Evolutionary conservation across 139 green algal species (phyloP).

Genomic region (Gonium pectorale): DNA sequence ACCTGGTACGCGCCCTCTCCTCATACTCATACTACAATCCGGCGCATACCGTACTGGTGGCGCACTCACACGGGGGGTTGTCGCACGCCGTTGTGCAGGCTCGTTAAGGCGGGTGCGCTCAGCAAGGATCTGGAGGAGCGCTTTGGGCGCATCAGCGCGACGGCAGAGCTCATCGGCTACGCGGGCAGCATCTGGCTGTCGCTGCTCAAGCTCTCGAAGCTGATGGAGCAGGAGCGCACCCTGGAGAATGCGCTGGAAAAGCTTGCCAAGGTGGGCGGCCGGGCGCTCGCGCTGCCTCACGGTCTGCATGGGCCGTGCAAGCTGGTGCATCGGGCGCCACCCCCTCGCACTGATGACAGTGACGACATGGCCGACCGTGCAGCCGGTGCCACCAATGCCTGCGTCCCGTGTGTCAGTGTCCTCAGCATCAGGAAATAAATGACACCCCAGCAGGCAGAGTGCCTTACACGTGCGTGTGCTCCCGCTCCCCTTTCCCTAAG

Average conservation of each 20-base stretch:
- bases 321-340: no score
- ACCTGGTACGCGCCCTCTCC: conserved; percentile 59
- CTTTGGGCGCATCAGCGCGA: conserved; percentile 68
- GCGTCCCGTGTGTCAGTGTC: no score
- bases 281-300: no score
- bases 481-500: no score
- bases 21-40: not conserved
- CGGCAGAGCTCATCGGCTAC: conserved; percentile 84
- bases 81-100: conserved; percentile 54
- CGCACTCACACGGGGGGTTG: not conserved
- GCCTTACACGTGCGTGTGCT: no score
- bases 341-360: no score
- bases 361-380: no score
- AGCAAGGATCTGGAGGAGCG: conserved; percentile 60
- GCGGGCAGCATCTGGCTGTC: conserved; percentile 74
- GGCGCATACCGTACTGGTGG: not conserved
- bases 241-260: conserved; percentile 58
- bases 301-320: no score
- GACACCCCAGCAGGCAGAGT: no score
- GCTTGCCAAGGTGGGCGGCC: conserved; percentile 15
- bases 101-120: conserved; percentile 86
- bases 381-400: no score
- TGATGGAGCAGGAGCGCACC: conserved; percentile 65
- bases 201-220: conserved; percentile 48
- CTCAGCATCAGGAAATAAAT: no score